Conservation (phyloP, 148 eudicot species). For the Dysphania ambrosioides region DNA sequence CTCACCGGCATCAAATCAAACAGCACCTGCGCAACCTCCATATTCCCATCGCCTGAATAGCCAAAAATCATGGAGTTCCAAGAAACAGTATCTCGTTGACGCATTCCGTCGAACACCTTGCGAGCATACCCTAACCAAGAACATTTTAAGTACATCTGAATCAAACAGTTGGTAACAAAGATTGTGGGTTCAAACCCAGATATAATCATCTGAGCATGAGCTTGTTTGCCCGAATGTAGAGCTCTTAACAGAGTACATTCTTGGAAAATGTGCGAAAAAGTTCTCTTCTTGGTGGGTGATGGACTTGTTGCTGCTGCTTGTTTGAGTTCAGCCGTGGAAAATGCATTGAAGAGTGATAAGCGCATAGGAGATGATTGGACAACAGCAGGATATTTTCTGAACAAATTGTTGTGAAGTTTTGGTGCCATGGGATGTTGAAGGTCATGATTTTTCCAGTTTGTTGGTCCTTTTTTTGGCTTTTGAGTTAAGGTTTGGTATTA, state of each 20-base stretch:
- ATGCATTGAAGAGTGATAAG: slow-evolving; percentile 20
- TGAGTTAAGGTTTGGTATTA: background rate
- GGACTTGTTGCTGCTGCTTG: slow-evolving; percentile 14
- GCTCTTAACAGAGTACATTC: slow-evolving; percentile 54
- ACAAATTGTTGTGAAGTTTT: background rate
- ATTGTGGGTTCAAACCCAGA: slow-evolving; percentile 77
- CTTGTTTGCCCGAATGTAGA: slow-evolving; percentile 54
- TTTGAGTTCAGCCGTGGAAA: slow-evolving; percentile 17
- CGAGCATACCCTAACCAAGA: slow-evolving; percentile 42
- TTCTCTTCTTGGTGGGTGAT: slow-evolving; percentile 28
- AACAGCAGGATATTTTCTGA: background rate
- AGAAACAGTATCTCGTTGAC: slow-evolving; percentile 52
- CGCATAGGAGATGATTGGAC: background rate
- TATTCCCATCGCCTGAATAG: slow-evolving; percentile 44
- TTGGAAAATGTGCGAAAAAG: slow-evolving; percentile 73
- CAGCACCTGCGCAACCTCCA: slow-evolving; percentile 38
- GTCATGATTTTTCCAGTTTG: slow-evolving; percentile 8
- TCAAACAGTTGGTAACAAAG: slow-evolving; percentile 78
- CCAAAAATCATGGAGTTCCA: slow-evolving; percentile 77
- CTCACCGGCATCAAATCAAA: slow-evolving; percentile 64
- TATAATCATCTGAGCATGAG: slow-evolving; percentile 68
- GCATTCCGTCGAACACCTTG: slow-evolving; percentile 64
- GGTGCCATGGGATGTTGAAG: slow-evolving; percentile 20
- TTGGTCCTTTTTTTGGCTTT: background rate
- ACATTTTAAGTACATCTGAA: slow-evolving; percentile 66